Evolutionary conservation across 805 yeast species (phyloP).

Genomic region (Ogataea methanolica): DNA sequence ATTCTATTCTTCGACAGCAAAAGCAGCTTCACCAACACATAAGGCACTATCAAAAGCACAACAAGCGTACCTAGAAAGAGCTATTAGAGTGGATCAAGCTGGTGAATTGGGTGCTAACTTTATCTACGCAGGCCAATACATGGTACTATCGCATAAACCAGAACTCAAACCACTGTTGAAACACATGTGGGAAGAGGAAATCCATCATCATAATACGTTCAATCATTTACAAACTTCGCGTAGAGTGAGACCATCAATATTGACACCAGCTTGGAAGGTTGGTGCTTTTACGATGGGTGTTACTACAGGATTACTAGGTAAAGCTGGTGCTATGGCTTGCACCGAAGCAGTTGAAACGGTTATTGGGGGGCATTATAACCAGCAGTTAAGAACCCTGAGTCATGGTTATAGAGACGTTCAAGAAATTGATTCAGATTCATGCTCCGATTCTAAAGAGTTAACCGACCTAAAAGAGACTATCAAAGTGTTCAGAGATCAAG

Average conservation of each 20-base stretch:
- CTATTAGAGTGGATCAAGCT: constrained; percentile 92
- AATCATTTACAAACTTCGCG: constrained; percentile 68
- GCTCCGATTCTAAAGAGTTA: constrained; percentile 49
- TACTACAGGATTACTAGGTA: constrained; percentile 79
- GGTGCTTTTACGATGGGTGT: constrained; percentile 88
- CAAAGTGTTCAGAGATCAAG: constrained; percentile 84
- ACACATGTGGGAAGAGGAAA: constrained; percentile 99
- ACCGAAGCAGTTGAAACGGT: constrained; percentile 99
- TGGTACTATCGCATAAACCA: constrained; percentile 67
- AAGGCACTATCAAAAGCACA: constrained; percentile 43
- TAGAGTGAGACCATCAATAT: constrained; percentile 84
- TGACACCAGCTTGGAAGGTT: constrained; percentile 89
- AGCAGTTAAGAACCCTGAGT: constrained; percentile 73
- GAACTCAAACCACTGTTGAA: constrained; percentile 71
- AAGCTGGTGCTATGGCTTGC: constrained; percentile 99
- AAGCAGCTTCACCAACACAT: constrained; percentile 21
- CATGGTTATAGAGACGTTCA: constrained; percentile 54
- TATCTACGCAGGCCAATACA: constrained; percentile 87
- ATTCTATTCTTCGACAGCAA: constrained; percentile 15
- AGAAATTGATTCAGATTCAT: constrained; percentile 24
- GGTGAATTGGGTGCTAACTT: constrained; percentile 96
- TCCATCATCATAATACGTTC: constrained; percentile 85
- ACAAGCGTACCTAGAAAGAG: constrained; percentile 64
- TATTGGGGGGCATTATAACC: constrained; percentile 93
- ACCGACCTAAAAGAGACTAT: constrained; percentile 55